Evolutionary conservation across 164 flowering plant genomes (phyloP).

Genomic region (Platanus orientalis): DNA sequence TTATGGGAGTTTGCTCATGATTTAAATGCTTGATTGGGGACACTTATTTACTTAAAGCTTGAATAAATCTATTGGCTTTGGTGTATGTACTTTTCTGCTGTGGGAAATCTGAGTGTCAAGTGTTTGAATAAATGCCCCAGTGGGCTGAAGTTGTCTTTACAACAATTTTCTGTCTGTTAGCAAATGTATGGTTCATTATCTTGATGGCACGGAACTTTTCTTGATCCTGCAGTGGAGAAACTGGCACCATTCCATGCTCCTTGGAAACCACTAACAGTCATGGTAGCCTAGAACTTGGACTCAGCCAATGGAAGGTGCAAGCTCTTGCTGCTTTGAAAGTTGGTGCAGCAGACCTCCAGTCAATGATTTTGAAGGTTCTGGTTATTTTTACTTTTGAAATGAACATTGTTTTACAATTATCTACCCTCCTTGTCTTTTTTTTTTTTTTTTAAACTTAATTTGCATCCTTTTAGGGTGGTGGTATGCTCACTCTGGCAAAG

Average conservation of each 20-base stretch:
- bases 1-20: too few species aligned
- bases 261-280: slow-evolving; percentile 25
- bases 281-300: slow-evolving; percentile 48
- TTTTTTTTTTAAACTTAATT: background rate
- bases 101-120: too few species aligned
- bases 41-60: too few species aligned
- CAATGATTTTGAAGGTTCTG: slow-evolving; percentile 61
- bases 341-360: slow-evolving; percentile 50
- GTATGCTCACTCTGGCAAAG: slow-evolving; percentile 61
- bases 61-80: too few species aligned
- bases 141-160: too few species aligned
- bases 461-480: slow-evolving; percentile 50
- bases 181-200: background rate
- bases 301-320: slow-evolving; percentile 58
- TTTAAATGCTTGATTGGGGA: too few species aligned
- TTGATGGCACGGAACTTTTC: slow-evolving; percentile 7
- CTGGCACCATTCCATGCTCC: slow-evolving; percentile 20
- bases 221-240: slow-evolving; percentile 43
- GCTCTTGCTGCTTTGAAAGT: slow-evolving; percentile 41
- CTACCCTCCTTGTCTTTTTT: background rate
- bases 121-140: too few species aligned
- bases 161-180: background rate
- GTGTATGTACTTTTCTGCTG: too few species aligned
- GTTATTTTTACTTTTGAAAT: slow-evolving; percentile 3
- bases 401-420: background rate